Evolutionary conservation across 192 early-diverging fungal species (phyloP), one percentile per base, ranked within the genome.

Genomic region (Mortierella antarctica): DNA sequence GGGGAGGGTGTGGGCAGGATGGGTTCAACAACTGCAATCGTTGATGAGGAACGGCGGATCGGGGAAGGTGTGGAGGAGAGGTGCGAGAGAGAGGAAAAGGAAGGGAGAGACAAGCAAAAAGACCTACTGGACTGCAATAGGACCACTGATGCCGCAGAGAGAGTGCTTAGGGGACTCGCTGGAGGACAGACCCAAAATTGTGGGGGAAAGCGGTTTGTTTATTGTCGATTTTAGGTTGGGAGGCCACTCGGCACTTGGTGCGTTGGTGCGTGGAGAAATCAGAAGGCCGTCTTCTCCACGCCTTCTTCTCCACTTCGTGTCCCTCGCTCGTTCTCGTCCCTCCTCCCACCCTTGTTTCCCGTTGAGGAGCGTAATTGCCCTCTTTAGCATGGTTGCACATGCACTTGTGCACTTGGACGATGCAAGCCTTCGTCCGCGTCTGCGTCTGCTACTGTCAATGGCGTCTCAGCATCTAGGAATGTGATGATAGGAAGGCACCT

Each of bases 131-230:
- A 31, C 31, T 31, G 3, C 31, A 31, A 3, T 3, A 31, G 45
- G 45, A 39, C 5, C 5, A 51, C 11, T 64, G 62, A 64, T 15
- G 9, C 47, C 39, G 12, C 11, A 39, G 55, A 0, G 10, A 1
- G 55, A 23, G 10, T 57, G 21, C 2, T 10, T 57, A 31, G 31
- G 55, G 17, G 21, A 57, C 21, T n/a, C n/a, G 13, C 1, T 64
- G 62, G 62, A 64, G 50, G 18, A 48, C 4, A 60, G 57, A 53
- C 20, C n/a, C 66, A 68, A 68, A 68, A 21, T 59, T 68, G 66
- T 68, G 66, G 66, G 66, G 66, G 31, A 3, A 3, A 31, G 31
- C 31, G 31, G 31, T 31, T 31, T 31, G 31, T 31, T 31, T 31
- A 31, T 31, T n/a, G n/a, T n/a, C n/a, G 31, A 31, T 1, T 31